These are phyloP conservation scores for Tylopilus sp. DNA, from an alignment of 768 basidiomycete genomes.

Conservation along the genomic window DNA sequence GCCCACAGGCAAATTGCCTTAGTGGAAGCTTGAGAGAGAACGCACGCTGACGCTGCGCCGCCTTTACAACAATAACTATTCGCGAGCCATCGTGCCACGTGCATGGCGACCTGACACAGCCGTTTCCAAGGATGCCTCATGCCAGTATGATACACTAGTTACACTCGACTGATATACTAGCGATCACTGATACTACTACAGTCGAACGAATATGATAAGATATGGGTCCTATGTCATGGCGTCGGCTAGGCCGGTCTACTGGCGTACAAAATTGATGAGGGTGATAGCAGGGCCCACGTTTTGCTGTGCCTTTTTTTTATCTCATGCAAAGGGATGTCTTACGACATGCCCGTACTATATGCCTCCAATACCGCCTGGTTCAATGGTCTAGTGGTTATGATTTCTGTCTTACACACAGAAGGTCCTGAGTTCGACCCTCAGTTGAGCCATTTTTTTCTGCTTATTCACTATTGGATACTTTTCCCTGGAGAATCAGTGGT, in stretches of 20 bases:
- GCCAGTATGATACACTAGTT: too few species aligned
- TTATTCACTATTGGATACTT: too few species aligned
- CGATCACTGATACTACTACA: not conserved
- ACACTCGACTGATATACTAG: not conserved
- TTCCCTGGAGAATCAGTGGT: too few species aligned
- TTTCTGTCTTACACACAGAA: constrained; percentile 49
- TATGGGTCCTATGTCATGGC: not conserved
- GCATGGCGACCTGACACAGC: constrained; percentile 1
- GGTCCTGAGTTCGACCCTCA: constrained; percentile 40
- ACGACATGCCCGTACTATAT: not conserved
- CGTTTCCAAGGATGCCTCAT: not conserved
- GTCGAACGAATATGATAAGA: not conserved
- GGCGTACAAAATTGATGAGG: not conserved
- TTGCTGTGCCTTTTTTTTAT: too few species aligned
- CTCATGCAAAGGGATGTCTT: too few species aligned
- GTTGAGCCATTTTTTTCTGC: constrained; percentile 41
- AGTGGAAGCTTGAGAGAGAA: constrained; percentile 3
- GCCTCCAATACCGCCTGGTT: constrained; percentile 25
- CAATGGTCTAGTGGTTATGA: constrained; percentile 61
- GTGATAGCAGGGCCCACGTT: too few species aligned
- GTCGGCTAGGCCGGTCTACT: not conserved
- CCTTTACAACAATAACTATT: constrained; percentile 9
- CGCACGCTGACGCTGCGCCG: not conserved
- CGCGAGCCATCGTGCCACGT: constrained; percentile 14
- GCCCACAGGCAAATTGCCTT: not conserved